Percentiles rank a stretch among this genome's conserved stretches.
These are phyloP conservation scores for Heimioporus retisporus DNA, from an alignment of 1,284 basidiomycete genomes.

Conservation along the genomic window DNA sequence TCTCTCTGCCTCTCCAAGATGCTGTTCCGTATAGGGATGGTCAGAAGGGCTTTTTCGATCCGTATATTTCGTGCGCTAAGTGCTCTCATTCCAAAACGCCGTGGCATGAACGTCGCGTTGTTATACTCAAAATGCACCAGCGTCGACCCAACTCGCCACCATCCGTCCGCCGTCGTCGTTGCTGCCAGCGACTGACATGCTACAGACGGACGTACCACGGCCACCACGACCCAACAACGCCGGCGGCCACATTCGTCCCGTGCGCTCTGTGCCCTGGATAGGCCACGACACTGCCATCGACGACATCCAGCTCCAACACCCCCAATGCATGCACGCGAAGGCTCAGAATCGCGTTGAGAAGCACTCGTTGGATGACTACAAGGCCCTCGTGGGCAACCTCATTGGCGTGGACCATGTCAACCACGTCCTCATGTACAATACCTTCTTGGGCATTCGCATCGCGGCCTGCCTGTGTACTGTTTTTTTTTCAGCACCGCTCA, in stretches of 20 bases:
- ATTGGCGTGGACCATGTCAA: constrained; percentile 99
- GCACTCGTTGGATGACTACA: constrained; percentile 52
- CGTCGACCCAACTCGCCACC: no score
- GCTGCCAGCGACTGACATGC: constrained; percentile 67
- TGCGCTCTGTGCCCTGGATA: constrained; percentile 31
- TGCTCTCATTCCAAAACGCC: no score
- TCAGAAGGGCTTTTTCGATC: no score
- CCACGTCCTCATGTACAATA: constrained; percentile 99
- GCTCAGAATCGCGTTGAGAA: constrained; percentile 60
- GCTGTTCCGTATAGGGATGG: no score
- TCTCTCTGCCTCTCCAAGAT: no score
- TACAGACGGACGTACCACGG: constrained; percentile 42
- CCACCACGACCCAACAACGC: constrained; percentile 67
- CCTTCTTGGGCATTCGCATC: constrained; percentile 98
- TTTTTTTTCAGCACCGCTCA: constrained; percentile 30
- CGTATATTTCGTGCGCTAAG: no score
- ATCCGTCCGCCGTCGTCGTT: constrained; percentile 76
- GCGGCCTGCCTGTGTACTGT: constrained; percentile 67
- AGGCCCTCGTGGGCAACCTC: constrained; percentile 91
- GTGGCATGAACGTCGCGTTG: no score
- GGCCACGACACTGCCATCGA: constrained; percentile 46
- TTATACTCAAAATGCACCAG: constrained; percentile 19
- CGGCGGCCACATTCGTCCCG: constrained; percentile 44
- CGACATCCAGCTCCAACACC: constrained; percentile 82
- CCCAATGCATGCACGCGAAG: constrained; percentile 77